A percentile compares a stretch with the other conserved stretches of the same genome.
phyloP scores from a whole-genome alignment of 768 basidiomycete species.

The Phanerodontia chrysosporium region DNA sequence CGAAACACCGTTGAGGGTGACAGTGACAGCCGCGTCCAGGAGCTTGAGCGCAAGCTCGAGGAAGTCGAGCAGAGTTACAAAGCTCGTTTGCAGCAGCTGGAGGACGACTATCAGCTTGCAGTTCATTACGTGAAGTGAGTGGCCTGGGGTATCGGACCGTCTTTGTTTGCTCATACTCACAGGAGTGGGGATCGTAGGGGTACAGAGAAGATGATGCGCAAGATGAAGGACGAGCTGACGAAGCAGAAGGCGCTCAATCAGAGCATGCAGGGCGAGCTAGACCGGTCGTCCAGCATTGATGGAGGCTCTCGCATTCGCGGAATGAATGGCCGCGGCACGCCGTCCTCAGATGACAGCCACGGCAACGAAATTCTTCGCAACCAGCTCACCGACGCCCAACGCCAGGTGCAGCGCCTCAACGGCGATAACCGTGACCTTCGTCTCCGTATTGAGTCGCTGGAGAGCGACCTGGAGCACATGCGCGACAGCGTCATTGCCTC shows the following conservation, averaged over 20 bases:
- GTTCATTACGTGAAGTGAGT: constrained; percentile 96
- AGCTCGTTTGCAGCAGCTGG: constrained; percentile 80
- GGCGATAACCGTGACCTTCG: constrained; percentile 76
- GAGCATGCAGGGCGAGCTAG: constrained; percentile 80
- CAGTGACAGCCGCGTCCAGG: constrained; percentile 48
- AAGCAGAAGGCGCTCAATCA: constrained; percentile 85
- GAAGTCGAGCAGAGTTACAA: constrained; percentile 79
- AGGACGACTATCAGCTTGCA: constrained; percentile 93
- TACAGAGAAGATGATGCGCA: constrained; percentile 96
- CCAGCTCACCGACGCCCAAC: constrained; percentile 75
- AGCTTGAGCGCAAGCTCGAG: constrained; percentile 73
- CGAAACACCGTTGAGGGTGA: constrained; percentile 32
- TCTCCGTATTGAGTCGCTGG: constrained; percentile 64
- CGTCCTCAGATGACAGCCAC: constrained; percentile 63
- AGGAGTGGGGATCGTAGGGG: constrained; percentile 48
- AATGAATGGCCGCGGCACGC: constrained; percentile 74
- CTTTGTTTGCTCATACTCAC: constrained; percentile 13
- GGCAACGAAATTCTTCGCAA: constrained; percentile 54
- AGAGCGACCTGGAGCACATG: constrained; percentile 69
- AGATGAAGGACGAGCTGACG: constrained; percentile 91
- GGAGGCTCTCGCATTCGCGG: constrained; percentile 45
- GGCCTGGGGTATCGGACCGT: constrained; percentile 17
- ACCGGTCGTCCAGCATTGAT: constrained; percentile 60
- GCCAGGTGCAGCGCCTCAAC: constrained; percentile 66
- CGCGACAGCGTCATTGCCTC: constrained; percentile 66